Evolutionary conservation across 1,284 basidiomycete genomes (phyloP), one percentile per base, ranked within the genome.

Genomic region (Xerocomus alliaceus): DNA sequence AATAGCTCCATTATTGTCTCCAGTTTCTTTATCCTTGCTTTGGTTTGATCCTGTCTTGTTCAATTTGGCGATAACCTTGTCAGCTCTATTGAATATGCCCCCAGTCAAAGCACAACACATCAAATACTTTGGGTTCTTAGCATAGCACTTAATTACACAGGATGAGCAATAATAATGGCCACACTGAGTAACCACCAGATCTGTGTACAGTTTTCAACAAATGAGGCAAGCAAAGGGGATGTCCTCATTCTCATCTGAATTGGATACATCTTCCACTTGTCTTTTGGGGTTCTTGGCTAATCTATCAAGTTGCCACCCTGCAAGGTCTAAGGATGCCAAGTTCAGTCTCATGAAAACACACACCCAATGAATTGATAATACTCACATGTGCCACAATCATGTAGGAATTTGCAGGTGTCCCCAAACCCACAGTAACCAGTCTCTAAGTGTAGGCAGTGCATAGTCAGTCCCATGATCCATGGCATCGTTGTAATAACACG

Each of bases 351-450:
- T 54, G 41, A 56, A 64, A 60, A 66, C 50, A 46, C 44, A 42
- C 13, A 13, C 20, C 44, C 8, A 42, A 50, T 56, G 63, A 48
- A 34, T 12, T 18, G 39, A 49, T 45, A 9, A 54, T 54, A 86
- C 90, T 76, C 71, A 92, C 91, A 93, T 45, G 91, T 93, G 61
- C 91, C 91, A 68, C 91, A 88, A 77, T 95, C 93, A 77, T 95
- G 93, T 74, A 95, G 82, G 79, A 95, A 95, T 82, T 98, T 99
- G 81, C 97, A 99, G 11, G 94, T 96, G 78, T 99, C 97, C 32
- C 97, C 97, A 75, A 97, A 99, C 6, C 97, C 97, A 78, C 97
- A 99, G 77, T 95, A 99, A 0, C 97, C 97, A 46, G 97, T 99
- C 80, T 99, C 97, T 95, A 71, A 41, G 12, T 42, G 42, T 32